Evolutionary conservation across 2,329 filamentous ascomycete species (phyloP).

Genomic region (Calonectria pteridis): DNA sequence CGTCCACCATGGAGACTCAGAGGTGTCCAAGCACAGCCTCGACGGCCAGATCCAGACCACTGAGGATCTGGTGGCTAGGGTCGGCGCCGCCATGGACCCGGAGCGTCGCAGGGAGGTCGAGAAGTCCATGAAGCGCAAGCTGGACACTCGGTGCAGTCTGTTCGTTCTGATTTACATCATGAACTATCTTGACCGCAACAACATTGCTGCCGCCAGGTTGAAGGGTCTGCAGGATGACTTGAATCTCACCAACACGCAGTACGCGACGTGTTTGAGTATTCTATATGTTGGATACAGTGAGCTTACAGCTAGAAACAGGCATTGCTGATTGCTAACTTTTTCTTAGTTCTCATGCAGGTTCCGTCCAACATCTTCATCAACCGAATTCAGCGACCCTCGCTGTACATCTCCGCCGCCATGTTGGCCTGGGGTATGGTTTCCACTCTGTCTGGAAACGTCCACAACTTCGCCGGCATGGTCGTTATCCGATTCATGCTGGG

Average conservation of each 20-base stretch:
- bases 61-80: background rate
- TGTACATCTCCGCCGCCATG: constrained; percentile 67
- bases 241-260: constrained; percentile 67
- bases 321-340: background rate
- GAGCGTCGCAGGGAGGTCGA: constrained; percentile 70
- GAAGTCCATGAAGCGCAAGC: constrained; percentile 75
- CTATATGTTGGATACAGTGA: constrained; percentile 72
- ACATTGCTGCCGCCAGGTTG: constrained; percentile 75
- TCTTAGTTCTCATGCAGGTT: constrained; percentile 68
- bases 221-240: constrained; percentile 74
- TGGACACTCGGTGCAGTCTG: constrained; percentile 76
- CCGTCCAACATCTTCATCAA: constrained; percentile 71
- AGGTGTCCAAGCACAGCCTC: constrained; percentile 11
- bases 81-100: constrained; percentile 46
- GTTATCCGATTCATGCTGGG: constrained; percentile 70
- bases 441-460: constrained; percentile 65
- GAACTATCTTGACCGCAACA: constrained; percentile 79
- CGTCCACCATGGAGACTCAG: background rate
- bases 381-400: constrained; percentile 61
- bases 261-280: constrained; percentile 73
- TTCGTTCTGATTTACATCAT: constrained; percentile 81
- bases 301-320: background rate
- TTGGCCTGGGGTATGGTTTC: constrained; percentile 72
- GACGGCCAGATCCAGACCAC: background rate
- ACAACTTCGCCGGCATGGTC: constrained; percentile 67